phyloP scores from a whole-genome alignment of 106 monocot species.

The Apostasia shenzhenica region DNA sequence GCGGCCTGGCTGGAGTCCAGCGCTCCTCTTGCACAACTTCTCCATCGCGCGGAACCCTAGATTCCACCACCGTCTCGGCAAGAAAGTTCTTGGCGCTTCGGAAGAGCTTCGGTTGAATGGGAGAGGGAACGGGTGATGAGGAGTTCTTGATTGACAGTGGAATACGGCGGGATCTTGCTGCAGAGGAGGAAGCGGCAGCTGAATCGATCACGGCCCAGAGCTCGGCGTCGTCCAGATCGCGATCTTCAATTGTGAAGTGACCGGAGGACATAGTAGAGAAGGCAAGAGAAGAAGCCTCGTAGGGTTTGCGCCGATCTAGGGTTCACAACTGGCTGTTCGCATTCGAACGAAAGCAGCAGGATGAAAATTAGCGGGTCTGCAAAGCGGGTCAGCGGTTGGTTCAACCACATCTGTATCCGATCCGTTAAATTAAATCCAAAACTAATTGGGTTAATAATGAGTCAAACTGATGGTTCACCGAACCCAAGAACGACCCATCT shows the following conservation, averaged over 20 bases:
- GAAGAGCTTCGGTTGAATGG: background rate
- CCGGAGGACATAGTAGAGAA: conserved; percentile 3
- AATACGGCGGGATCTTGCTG: conserved; percentile 44
- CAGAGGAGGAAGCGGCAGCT: conserved; percentile 67
- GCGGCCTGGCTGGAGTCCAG: conserved; percentile 22
- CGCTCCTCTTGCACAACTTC: conserved; percentile 50
- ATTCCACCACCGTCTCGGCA: conserved; percentile 2
- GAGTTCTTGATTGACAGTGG: conserved; percentile 33
- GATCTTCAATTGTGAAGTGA: conserved; percentile 44
- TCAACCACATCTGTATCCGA: too few species aligned
- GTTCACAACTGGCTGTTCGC: too few species aligned
- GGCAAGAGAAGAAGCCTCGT: background rate
- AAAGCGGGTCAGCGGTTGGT: too few species aligned
- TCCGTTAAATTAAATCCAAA: too few species aligned
- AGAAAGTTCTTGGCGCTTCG: conserved; percentile 13
- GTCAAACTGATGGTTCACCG: too few species aligned
- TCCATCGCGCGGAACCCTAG: conserved; percentile 26
- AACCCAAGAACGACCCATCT: too few species aligned
- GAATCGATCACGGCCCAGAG: conserved; percentile 92
- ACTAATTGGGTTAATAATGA: too few species aligned
- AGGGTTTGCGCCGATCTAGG: too few species aligned
- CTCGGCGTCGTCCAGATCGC: conserved; percentile 85
- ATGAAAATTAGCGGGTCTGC: too few species aligned
- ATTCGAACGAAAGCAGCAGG: too few species aligned
- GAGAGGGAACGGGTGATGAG: conserved; percentile 4